Percentiles rank a stretch among this genome's conserved stretches.
These are phyloP conservation scores for Leucosporidium yakuticum DNA, from an alignment of 768 basidiomycete species.

Conservation along the genomic window DNA sequence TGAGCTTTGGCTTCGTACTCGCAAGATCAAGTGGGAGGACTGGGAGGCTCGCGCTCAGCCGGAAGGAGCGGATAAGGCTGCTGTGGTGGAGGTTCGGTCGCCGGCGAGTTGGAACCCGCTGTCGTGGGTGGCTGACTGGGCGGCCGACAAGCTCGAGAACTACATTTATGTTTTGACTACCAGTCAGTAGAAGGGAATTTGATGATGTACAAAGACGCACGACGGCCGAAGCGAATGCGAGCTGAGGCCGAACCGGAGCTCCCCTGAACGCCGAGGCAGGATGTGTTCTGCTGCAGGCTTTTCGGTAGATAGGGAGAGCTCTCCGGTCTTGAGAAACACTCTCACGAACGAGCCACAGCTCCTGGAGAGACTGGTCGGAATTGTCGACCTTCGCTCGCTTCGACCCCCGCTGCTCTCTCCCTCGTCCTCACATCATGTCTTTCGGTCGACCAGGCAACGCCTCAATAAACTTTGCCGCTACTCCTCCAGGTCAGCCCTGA, in stretches of 20 bases:
- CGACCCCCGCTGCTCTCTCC: too few relatives aligned
- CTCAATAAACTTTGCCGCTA: background rate
- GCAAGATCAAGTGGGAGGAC: conserved; percentile 25
- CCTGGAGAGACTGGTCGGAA: too few relatives aligned
- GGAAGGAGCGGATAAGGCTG: background rate
- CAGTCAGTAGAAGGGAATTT: too few relatives aligned
- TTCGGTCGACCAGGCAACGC: conserved; percentile 8
- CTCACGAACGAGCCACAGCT: too few relatives aligned
- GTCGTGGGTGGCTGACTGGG: background rate
- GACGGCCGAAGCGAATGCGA: too few relatives aligned
- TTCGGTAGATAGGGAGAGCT: too few relatives aligned
- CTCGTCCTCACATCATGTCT: background rate
- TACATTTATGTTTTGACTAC: background rate
- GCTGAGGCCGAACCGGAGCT: too few relatives aligned
- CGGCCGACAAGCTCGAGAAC: background rate
- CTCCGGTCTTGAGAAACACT: too few relatives aligned
- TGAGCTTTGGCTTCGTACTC: conserved; percentile 21
- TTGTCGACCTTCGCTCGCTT: too few relatives aligned
- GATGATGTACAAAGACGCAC: too few relatives aligned
- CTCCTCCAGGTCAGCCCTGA: background rate
- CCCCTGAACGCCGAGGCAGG: too few relatives aligned
- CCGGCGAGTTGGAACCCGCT: background rate
- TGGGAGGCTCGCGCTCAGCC: background rate
- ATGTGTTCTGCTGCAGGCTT: too few relatives aligned
- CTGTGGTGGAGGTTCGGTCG: background rate